These are phyloP conservation scores for Allium cepa DNA, from an alignment of 106 monocot species.

Conservation along the genomic window DNA sequence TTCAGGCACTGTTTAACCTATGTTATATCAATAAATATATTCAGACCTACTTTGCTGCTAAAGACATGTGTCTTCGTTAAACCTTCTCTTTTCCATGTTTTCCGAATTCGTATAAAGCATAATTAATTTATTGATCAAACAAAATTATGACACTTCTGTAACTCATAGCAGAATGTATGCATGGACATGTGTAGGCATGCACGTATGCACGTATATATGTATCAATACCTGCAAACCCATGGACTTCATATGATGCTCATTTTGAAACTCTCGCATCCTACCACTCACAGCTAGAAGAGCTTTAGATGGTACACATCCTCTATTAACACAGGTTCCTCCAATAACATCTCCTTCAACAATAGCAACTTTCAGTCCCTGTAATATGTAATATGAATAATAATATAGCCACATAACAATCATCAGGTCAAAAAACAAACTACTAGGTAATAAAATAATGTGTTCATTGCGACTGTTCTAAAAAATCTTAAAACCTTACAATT, in stretches of 20 bases:
- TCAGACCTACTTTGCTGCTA: no score
- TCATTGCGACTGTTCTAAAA: background rate
- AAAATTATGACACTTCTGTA: background rate
- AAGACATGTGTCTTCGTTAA: no score
- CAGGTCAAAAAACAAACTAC: background rate
- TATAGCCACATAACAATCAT: background rate
- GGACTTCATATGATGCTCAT: conserved; percentile 83
- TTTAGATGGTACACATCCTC: conserved; percentile 98
- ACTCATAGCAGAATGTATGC: no score
- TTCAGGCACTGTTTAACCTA: no score
- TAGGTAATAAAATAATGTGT: background rate
- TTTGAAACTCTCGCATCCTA: conserved; percentile 89
- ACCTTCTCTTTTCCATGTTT: no score
- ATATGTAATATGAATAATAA: background rate
- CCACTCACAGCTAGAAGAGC: conserved; percentile 99
- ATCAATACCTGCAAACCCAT: conserved; percentile 70
- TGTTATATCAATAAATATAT: no score
- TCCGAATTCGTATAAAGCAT: background rate
- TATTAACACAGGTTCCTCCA: conserved; percentile 97
- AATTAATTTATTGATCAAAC: background rate
- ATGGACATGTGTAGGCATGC: no score
- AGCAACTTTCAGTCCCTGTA: conserved; percentile 87
- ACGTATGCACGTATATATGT: no score
- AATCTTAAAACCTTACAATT: no score
- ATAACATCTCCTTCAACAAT: conserved; percentile 93